These are phyloP conservation scores for Acanthamoeba quina DNA, from an alignment of 208 protist genomes.

Conservation along the genomic window DNA sequence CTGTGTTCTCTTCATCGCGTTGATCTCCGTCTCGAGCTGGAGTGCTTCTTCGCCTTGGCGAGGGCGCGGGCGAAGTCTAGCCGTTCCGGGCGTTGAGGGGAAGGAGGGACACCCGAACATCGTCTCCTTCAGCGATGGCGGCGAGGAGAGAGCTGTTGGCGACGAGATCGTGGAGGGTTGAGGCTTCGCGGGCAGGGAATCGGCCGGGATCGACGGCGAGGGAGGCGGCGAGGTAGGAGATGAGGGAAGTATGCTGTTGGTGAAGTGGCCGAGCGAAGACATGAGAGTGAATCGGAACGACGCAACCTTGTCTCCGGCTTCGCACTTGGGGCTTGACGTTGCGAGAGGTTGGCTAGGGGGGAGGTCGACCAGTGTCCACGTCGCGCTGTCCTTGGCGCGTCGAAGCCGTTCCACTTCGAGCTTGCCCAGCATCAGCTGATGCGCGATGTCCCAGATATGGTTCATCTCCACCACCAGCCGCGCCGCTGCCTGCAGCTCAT, in stretches of 20 bases:
- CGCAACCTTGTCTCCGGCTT: neutral
- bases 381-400: neutral
- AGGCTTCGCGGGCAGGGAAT: neutral
- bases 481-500: slow-evolving; percentile 6
- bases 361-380: slow-evolving; percentile 13
- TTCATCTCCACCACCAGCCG: slow-evolving; percentile 46
- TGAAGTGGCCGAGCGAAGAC: neutral
- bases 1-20: neutral
- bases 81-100: slow-evolving; percentile 11
- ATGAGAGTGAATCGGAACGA: neutral
- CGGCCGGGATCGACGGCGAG: neutral
- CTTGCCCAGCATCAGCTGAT: neutral
- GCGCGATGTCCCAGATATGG: slow-evolving; percentile 33
- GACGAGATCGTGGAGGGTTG: no score
- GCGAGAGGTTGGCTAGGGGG: neutral
- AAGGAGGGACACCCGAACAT: slow-evolving; percentile 2
- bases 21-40: neutral
- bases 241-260: neutral
- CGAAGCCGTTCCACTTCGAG: neutral
- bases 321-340: neutral
- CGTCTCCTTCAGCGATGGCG: neutral
- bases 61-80: neutral
- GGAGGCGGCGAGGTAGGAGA: neutral
- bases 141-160: neutral
- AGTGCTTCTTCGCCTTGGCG: neutral